These are phyloP conservation scores for Lactifluus hygrophoroides DNA, from an alignment of 768 basidiomycete genomes.

Conservation along the genomic window DNA sequence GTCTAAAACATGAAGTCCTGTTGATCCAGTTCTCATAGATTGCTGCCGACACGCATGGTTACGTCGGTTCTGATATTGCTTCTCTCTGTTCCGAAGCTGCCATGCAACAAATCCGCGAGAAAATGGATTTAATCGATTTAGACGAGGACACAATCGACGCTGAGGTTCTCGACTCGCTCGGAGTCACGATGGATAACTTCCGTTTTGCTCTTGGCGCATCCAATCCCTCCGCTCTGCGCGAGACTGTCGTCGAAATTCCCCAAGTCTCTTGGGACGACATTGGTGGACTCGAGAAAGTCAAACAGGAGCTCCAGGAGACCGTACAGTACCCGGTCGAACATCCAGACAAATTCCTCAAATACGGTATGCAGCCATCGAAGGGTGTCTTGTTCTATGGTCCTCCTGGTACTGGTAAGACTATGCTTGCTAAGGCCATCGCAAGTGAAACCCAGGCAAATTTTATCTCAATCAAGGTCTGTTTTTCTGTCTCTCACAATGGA, in stretches of 20 bases:
- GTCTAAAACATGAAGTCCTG: not conserved
- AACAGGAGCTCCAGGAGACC: conserved; percentile 97
- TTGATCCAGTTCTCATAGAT: conserved; percentile 46
- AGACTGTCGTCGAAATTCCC: conserved; percentile 98
- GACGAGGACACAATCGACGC: conserved; percentile 99
- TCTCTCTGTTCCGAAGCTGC: conserved; percentile 98
- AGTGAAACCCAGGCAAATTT: conserved; percentile 99
- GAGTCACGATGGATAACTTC: conserved; percentile 99
- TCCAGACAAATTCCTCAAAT: conserved; percentile 99
- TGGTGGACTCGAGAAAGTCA: conserved; percentile 99
- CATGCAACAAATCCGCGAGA: conserved; percentile 99
- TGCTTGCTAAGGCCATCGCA: conserved; percentile 97
- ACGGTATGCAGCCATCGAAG: conserved; percentile 99
- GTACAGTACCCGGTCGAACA: conserved; percentile 99
- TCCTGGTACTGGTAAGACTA: conserved; percentile 99
- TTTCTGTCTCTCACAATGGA: not conserved
- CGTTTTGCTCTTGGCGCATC: conserved; percentile 95
- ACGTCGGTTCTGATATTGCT: conserved; percentile 97
- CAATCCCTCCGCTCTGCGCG: conserved; percentile 96
- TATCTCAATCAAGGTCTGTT: conserved; percentile 86
- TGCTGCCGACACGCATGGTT: conserved; percentile 98
- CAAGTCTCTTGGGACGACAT: conserved; percentile 99
- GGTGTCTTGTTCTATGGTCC: conserved; percentile 99
- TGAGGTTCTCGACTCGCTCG: conserved; percentile 96
- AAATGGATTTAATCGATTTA: conserved; percentile 96